Conservation (phyloP, 2,329 filamentous ascomycete genomes). For the Akanthomyces lecanii region DNA sequence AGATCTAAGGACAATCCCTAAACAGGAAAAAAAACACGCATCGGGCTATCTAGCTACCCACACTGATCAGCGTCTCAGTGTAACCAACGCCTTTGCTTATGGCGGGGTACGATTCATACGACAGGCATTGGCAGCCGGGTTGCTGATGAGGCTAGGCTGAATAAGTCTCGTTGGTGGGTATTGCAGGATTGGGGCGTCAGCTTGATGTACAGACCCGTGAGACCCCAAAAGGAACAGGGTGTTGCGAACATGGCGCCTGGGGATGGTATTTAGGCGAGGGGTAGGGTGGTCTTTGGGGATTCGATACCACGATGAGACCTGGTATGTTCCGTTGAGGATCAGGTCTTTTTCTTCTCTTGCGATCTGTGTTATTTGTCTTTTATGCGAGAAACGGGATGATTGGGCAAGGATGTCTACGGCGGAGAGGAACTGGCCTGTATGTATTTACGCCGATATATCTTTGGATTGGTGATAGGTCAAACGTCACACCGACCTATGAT, state of each 20-base stretch:
- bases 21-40: background rate
- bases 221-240: background rate
- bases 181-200: background rate
- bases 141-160: background rate
- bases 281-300: background rate
- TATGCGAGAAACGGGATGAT: background rate
- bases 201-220: background rate
- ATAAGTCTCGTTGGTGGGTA: background rate
- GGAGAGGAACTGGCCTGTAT: background rate
- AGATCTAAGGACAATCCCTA: background rate
- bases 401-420: background rate
- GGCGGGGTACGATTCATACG: background rate
- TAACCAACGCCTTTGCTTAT: background rate
- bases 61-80: background rate
- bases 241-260: slow-evolving; percentile 6
- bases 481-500: background rate
- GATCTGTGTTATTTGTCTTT: background rate
- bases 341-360: background rate
- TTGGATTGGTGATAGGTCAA: background rate
- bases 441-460: slow-evolving; percentile 3
- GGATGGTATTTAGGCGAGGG: slow-evolving; percentile 5
- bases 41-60: background rate
- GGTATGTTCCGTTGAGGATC: background rate
- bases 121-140: background rate
- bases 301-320: background rate